Evolutionary conservation across 164 flowering plant genomes (phyloP).

Genomic region (Vitis cinerea): DNA sequence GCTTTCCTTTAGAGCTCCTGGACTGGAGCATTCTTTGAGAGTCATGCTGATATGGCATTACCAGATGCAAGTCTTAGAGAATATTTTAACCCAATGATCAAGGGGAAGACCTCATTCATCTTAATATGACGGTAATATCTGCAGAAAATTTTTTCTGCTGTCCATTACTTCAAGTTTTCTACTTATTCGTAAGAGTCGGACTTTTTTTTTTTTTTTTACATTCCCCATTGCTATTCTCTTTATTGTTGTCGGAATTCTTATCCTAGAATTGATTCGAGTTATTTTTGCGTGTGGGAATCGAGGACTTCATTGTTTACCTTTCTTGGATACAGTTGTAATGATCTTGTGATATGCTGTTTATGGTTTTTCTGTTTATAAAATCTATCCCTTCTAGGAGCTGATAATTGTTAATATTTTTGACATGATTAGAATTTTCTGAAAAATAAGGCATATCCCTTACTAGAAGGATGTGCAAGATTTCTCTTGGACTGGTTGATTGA

Average conservation of each 20-base stretch:
- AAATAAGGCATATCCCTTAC: constrained; percentile 76
- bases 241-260: no score
- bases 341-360: not conserved
- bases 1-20: not conserved
- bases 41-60: not conserved
- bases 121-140: not conserved
- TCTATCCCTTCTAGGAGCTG: not conserved
- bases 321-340: constrained; percentile 1
- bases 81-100: not conserved
- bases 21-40: not conserved
- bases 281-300: no score
- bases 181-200: no score
- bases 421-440: constrained; percentile 56
- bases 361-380: not conserved
- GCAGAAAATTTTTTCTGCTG: not conserved
- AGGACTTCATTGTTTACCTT: not conserved
- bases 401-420: constrained; percentile 14
- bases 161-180: no score
- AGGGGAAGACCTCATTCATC: not conserved
- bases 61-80: not conserved
- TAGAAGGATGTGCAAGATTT: constrained; percentile 78
- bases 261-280: no score
- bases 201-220: no score
- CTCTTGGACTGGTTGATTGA: constrained; percentile 91
- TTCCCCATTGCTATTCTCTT: no score